These are phyloP conservation scores for Ceratocystis alfenasii DNA, from an alignment of 2,329 filamentous ascomycete genomes.

Conservation along the genomic window DNA sequence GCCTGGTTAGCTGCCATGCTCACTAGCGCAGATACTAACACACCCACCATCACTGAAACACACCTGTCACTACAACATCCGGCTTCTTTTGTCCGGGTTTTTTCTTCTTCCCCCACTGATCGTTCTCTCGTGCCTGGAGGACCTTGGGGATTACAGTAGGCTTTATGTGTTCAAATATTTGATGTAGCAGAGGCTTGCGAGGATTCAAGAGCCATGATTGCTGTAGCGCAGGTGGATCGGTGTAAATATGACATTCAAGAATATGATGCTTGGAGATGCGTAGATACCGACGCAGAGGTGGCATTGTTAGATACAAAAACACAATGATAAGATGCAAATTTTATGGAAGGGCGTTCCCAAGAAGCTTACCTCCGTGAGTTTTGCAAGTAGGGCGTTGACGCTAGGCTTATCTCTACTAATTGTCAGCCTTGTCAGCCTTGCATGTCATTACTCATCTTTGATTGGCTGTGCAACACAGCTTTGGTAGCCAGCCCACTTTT, in stretches of 20 bases:
- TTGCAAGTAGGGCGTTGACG: too few species aligned
- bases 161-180: conserved; percentile 72
- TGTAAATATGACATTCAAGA: conserved; percentile 91
- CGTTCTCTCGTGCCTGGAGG: conserved; percentile 59
- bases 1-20: conserved; percentile 2
- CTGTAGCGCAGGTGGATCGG: conserved; percentile 75
- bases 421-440: conserved; percentile 21
- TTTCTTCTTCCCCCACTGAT: conserved; percentile 56
- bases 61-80: conserved; percentile 74
- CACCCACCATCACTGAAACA: conserved; percentile 19
- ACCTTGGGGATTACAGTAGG: conserved; percentile 84
- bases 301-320: conserved; percentile 44
- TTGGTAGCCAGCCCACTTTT: conserved; percentile 5
- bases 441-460: neutral
- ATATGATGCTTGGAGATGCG: conserved; percentile 88
- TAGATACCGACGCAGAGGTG: conserved; percentile 77
- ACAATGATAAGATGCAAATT: neutral
- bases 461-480: conserved; percentile 16
- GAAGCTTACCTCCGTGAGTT: neutral
- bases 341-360: neutral
- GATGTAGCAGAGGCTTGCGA: conserved; percentile 62
- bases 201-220: conserved; percentile 75
- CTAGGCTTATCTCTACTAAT: neutral
- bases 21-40: neutral
- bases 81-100: conserved; percentile 54